Percentiles rank a stretch among this genome's conserved stretches.
Evolutionary conservation across 1,284 basidiomycete species (phyloP).

Genomic region (Ceratobasidium sp.): DNA sequence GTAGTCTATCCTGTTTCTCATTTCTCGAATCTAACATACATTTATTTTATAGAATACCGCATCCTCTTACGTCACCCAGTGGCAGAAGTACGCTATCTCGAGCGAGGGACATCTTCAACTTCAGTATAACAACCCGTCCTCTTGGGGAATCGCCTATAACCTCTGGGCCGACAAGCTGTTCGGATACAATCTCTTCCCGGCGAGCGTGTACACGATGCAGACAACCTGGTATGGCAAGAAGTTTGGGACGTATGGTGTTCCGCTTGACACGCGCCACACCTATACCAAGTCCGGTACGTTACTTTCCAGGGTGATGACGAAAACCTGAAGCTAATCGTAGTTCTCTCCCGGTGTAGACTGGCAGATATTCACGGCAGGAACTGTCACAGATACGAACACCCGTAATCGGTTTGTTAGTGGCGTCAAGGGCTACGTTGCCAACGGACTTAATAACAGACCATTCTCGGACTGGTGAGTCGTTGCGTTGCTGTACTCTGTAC

Average conservation of each 20-base stretch:
- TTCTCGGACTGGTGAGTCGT: too few species aligned
- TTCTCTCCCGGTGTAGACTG: conserved; percentile 39
- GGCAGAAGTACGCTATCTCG: conserved; percentile 50
- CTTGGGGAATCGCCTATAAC: conserved; percentile 77
- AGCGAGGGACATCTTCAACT: conserved; percentile 48
- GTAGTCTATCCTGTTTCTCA: too few species aligned
- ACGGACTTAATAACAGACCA: too few species aligned
- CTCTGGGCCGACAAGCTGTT: conserved; percentile 74
- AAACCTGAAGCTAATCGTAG: too few species aligned
- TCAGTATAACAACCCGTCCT: conserved; percentile 62
- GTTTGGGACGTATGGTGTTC: conserved; percentile 65
- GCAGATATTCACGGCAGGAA: conserved; percentile 37
- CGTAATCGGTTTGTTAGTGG: conserved; percentile 10
- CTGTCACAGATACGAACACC: conserved; percentile 7
- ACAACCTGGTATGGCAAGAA: conserved; percentile 40
- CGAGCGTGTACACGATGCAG: conserved; percentile 73
- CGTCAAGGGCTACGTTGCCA: conserved; percentile 43
- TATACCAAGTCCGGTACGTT: conserved; percentile 73
- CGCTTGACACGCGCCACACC: conserved; percentile 74
- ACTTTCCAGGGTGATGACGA: neutral
- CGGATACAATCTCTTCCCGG: conserved; percentile 71
- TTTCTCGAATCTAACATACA: too few species aligned
- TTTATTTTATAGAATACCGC: conserved; percentile 36
- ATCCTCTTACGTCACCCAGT: conserved; percentile 47
- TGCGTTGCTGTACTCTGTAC: too few species aligned